Conservation (phyloP, 2,329 filamentous ascomycete species). For the Apiospora kogelbergensis region DNA sequence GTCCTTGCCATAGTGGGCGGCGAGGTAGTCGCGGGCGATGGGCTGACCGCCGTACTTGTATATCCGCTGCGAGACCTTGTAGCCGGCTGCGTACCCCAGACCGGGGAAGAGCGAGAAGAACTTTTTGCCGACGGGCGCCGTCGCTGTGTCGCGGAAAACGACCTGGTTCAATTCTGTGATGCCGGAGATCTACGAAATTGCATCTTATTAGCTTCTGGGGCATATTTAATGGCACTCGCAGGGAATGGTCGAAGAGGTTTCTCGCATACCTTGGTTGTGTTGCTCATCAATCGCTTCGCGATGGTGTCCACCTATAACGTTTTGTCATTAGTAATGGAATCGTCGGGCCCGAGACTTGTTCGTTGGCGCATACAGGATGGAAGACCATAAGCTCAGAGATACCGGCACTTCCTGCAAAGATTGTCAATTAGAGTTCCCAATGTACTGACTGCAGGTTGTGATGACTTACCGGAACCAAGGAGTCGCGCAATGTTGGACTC, state of each 20-base stretch:
- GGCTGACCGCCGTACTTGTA: conserved; percentile 99
- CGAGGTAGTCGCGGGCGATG: conserved; percentile 87
- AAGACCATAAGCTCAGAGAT: conserved; percentile 69
- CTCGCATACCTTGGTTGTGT: conserved; percentile 69
- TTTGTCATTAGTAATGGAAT: conserved; percentile 20
- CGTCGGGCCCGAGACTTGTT: conserved; percentile 4
- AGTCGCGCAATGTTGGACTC: conserved; percentile 89
- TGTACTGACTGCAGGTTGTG: too few species aligned
- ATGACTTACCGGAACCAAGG: conserved; percentile 76
- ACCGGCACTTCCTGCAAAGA: conserved; percentile 55
- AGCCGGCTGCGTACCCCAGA: conserved; percentile 93
- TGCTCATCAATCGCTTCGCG: conserved; percentile 99
- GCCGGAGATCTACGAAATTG: conserved; percentile 24
- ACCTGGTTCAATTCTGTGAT: conserved; percentile 75
- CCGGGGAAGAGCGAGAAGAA: conserved; percentile 97
- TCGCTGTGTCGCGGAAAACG: conserved; percentile 88
- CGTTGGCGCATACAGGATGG: conserved; percentile 54
- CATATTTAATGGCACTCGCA: neutral
- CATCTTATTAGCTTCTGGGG: neutral
- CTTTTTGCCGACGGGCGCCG: conserved; percentile 68
- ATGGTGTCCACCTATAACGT: conserved; percentile 83
- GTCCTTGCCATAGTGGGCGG: conserved; percentile 72
- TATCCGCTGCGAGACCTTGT: conserved; percentile 95
- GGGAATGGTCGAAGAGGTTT: neutral
- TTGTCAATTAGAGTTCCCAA: neutral